These are phyloP conservation scores for Ceratobasidium sp. DNA, from an alignment of 1,284 basidiomycete species.

Conservation along the genomic window DNA sequence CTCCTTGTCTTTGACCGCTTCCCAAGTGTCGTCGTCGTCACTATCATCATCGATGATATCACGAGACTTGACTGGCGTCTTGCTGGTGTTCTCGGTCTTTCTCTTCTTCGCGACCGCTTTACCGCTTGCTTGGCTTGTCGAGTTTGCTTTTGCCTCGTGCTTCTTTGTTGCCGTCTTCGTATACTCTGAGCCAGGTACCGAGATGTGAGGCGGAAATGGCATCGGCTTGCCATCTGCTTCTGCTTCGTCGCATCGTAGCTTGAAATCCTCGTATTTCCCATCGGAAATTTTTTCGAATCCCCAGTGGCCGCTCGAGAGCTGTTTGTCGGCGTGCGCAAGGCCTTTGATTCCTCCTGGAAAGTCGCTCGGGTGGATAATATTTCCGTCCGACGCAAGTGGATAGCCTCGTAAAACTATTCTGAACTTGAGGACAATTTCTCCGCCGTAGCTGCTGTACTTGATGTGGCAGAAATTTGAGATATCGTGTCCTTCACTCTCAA, in stretches of 20 bases:
- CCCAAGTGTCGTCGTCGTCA: too few species aligned
- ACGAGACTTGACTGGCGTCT: too few species aligned
- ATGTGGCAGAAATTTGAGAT: neutral
- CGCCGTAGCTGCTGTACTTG: neutral
- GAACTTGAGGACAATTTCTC: neutral
- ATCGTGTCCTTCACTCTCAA: neutral
- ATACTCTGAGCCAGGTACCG: constrained; percentile 16
- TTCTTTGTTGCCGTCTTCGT: neutral
- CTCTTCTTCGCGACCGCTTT: neutral
- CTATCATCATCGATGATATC: too few species aligned
- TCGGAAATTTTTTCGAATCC: constrained; percentile 7
- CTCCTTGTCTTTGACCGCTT: too few species aligned
- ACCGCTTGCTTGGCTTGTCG: neutral
- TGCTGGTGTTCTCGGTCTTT: too few species aligned
- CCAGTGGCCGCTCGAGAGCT: neutral
- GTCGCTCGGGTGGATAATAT: constrained; percentile 1
- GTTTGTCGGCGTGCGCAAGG: constrained; percentile 2
- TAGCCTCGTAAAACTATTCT: constrained; percentile 10
- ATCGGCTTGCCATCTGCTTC: too few species aligned
- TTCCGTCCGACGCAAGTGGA: neutral
- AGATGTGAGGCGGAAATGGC: constrained; percentile 9
- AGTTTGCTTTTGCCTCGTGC: neutral
- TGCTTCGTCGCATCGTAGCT: neutral
- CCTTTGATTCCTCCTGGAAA: constrained; percentile 31
- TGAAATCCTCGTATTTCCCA: neutral